These are phyloP conservation scores for Gleditsia sinensis DNA, from an alignment of 306 rosid species.

Conservation along the genomic window DNA sequence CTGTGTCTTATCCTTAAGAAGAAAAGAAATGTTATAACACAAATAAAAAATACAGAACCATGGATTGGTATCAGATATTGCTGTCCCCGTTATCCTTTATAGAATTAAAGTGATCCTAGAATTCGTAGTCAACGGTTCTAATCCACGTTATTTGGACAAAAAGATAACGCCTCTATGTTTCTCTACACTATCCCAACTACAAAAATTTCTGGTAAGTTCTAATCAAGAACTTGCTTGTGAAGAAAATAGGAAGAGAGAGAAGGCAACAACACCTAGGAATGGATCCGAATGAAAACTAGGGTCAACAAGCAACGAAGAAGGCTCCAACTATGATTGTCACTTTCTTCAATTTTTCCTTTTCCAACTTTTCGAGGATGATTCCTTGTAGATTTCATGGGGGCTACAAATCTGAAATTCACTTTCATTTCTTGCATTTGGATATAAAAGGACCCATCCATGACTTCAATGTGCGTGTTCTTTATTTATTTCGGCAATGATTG, in stretches of 20 bases:
- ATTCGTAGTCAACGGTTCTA: conserved; percentile 20
- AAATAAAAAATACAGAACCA: conserved; percentile 13
- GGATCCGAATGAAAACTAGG: background rate
- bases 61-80: conserved; percentile 8
- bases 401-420: conserved; percentile 47
- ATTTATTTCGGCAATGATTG: conserved; percentile 30
- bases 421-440: conserved; percentile 51
- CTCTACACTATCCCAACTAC: conserved; percentile 27
- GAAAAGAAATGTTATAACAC: background rate
- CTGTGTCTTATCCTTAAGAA: conserved; percentile 27
- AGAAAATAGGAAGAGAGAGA: conserved; percentile 20
- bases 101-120: conserved; percentile 19
- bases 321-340: background rate
- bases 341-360: background rate
- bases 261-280: background rate
- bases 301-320: conserved; percentile 9
- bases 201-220: conserved; percentile 35
- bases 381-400: conserved; percentile 60
- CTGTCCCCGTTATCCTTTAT: conserved; percentile 22
- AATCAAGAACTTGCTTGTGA: conserved; percentile 38
- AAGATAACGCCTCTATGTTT: conserved; percentile 39
- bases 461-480: conserved; percentile 26
- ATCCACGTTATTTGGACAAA: conserved; percentile 41
- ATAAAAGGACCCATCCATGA: conserved; percentile 36
- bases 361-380: conserved; percentile 16